Conservation (phyloP, 805 yeast species). For the Saccharomycopsis babjevae region DNA sequence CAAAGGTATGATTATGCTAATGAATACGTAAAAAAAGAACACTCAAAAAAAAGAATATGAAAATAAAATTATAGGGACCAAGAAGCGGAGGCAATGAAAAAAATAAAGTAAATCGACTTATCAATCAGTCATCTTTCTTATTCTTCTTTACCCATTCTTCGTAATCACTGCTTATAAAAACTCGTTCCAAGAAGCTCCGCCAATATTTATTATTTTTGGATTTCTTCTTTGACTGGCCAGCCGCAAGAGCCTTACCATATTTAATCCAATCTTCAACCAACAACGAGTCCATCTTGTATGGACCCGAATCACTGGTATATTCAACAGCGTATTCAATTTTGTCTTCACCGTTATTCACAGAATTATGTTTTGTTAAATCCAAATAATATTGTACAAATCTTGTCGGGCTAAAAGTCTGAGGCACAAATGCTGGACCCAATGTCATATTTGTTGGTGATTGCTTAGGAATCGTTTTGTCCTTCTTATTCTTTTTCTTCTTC, state of each 20-base stretch:
- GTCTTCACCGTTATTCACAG: constrained; percentile 35
- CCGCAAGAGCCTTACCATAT: constrained; percentile 26
- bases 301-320: constrained; percentile 54
- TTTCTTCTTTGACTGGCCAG: constrained; percentile 27
- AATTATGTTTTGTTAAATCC: constrained; percentile 35
- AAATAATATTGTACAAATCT: constrained; percentile 64
- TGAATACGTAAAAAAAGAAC: too few species aligned
- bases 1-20: too few species aligned
- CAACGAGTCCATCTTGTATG: constrained; percentile 43
- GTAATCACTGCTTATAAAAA: constrained; percentile 58
- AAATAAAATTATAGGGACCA: not conserved
- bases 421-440: constrained; percentile 68
- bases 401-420: constrained; percentile 65
- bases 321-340: constrained; percentile 53
- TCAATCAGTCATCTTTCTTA: not conserved
- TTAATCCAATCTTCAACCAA: constrained; percentile 55
- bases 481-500: constrained; percentile 21
- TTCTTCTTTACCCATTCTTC: constrained; percentile 46
- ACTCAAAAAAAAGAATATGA: not conserved
- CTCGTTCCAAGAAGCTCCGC: constrained; percentile 45
- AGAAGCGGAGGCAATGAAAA: not conserved
- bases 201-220: constrained; percentile 54
- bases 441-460: constrained; percentile 26
- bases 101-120: not conserved
- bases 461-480: constrained; percentile 55